Conservation (phyloP, 2,329 filamentous ascomycete genomes). For the Orbilia ellipsospora region DNA sequence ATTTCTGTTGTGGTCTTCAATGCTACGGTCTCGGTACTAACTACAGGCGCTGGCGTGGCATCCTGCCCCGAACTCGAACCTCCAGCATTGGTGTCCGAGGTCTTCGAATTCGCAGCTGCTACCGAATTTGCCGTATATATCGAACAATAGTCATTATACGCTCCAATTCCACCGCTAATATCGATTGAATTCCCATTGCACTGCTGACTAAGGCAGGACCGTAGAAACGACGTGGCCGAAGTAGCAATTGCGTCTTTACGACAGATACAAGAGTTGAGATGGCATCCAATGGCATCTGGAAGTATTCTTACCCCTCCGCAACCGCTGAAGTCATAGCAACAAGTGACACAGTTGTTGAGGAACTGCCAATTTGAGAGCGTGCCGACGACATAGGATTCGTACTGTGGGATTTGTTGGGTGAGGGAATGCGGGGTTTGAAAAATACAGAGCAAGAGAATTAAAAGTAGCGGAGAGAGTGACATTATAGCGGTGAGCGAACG, state of each 20-base stretch:
- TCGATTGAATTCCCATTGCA: background rate
- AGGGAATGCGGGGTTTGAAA: background rate
- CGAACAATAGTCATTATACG: background rate
- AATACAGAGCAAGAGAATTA: background rate
- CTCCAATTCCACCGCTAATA: background rate
- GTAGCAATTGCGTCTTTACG: constrained; percentile 3
- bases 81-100: background rate
- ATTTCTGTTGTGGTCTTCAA: background rate
- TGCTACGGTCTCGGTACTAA: background rate
- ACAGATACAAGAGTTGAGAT: constrained; percentile 10
- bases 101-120: background rate
- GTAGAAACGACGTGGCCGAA: constrained; percentile 6
- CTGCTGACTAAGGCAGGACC: background rate
- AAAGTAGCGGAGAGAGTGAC: background rate
- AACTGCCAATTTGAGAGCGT: background rate
- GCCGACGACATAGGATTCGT: background rate
- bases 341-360: background rate
- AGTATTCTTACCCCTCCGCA: background rate
- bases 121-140: background rate
- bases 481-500: too few relatives aligned
- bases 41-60: background rate
- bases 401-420: background rate
- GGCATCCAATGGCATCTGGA: constrained; percentile 1
- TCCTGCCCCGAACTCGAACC: background rate
- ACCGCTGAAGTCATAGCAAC: background rate